phyloP scores from a whole-genome alignment of 306 rosid genomes.

The Trichosanthes cucumerina region DNA sequence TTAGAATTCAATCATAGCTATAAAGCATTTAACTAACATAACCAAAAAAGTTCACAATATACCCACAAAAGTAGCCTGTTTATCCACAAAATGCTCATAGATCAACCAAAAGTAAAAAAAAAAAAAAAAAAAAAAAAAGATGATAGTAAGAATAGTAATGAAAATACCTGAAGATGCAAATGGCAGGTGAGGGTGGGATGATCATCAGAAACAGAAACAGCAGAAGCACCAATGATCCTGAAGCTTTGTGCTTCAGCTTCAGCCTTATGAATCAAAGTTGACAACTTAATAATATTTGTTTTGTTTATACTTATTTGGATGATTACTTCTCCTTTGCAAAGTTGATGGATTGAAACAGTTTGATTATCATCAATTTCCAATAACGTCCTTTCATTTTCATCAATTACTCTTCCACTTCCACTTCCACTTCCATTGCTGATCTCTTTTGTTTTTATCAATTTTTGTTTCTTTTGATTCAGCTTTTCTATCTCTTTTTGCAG shows the following conservation, averaged over 20 bases:
- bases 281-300: background rate
- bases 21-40: too few relatives aligned
- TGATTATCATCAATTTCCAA: background rate
- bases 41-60: too few relatives aligned
- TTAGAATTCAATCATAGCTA: too few relatives aligned
- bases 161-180: conserved; percentile 14
- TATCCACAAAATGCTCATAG: too few relatives aligned
- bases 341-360: background rate
- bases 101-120: too few relatives aligned
- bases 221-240: background rate
- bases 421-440: background rate
- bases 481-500: conserved; percentile 16
- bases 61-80: too few relatives aligned
- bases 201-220: background rate
- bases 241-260: conserved; percentile 7
- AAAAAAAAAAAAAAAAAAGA: background rate
- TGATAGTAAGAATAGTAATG: background rate
- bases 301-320: conserved; percentile 15
- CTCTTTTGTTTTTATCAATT: background rate
- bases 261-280: conserved; percentile 5
- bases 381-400: background rate
- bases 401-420: background rate
- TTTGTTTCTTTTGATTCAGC: conserved; percentile 10
- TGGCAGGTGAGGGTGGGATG: background rate
- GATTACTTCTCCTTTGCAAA: conserved; percentile 1